These are phyloP conservation scores for Hymenotorrendiella dingleyae DNA, from an alignment of 2,329 filamentous ascomycete genomes.

Conservation along the genomic window DNA sequence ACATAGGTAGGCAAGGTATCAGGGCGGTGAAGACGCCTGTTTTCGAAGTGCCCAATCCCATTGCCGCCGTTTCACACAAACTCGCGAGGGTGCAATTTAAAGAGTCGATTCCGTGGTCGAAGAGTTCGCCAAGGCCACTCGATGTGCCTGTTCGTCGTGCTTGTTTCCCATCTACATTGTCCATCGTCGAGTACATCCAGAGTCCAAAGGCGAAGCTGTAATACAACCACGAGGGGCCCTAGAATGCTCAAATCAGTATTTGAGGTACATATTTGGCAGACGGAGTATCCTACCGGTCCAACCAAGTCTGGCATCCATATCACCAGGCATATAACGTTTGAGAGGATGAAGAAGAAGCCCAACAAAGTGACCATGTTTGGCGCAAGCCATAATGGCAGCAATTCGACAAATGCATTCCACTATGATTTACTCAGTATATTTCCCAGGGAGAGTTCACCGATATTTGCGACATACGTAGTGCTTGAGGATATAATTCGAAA, in stretches of 20 bases:
- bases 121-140: constrained; percentile 89
- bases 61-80: constrained; percentile 83
- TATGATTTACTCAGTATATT: constrained; percentile 36
- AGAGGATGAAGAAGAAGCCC: constrained; percentile 90
- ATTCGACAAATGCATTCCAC: constrained; percentile 95
- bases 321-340: constrained; percentile 67
- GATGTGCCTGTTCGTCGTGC: constrained; percentile 91
- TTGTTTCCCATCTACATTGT: constrained; percentile 98
- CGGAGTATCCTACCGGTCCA: constrained; percentile 62
- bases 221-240: constrained; percentile 89
- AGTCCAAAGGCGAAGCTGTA: constrained; percentile 92
- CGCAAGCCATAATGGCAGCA: constrained; percentile 91
- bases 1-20: constrained; percentile 92
- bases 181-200: constrained; percentile 99
- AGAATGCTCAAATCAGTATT: constrained; percentile 18
- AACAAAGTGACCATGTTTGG: constrained; percentile 96
- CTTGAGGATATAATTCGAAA: constrained; percentile 88
- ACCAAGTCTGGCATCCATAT: constrained; percentile 84
- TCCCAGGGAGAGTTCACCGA: constrained; percentile 10
- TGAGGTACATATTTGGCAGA: background rate
- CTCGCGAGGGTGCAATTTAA: constrained; percentile 94
- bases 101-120: constrained; percentile 98
- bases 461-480: constrained; percentile 70
- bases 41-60: constrained; percentile 80
- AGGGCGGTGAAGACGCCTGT: constrained; percentile 88